Conservation (phyloP, 805 yeast genomes). For the Candida khao-thaluensis region DNA sequence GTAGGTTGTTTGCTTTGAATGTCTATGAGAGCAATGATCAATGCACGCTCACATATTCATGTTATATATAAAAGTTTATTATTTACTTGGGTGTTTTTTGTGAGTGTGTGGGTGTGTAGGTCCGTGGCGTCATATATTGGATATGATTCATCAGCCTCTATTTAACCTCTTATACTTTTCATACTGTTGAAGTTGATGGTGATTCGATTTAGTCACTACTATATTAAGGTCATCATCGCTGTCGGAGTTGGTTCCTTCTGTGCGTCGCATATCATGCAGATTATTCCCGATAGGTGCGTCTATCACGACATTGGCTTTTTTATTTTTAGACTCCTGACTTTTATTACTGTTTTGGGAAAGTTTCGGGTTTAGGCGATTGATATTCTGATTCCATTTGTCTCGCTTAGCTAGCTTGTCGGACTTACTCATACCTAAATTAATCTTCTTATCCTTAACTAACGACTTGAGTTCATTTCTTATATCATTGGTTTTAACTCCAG, state of each 20-base stretch:
- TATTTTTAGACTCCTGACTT: background rate
- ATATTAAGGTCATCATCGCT: conserved; percentile 14
- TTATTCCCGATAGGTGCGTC: conserved; percentile 3
- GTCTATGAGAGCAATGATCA: too few species aligned
- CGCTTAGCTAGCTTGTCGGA: conserved; percentile 10
- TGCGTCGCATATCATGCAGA: background rate
- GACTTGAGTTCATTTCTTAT: background rate
- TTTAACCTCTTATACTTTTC: conserved; percentile 8
- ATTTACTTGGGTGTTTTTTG: too few species aligned
- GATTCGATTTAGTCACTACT: conserved; percentile 7
- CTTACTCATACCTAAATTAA: conserved; percentile 15
- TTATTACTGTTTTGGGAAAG: background rate
- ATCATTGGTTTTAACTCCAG: conserved; percentile 6
- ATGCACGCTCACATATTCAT: too few species aligned
- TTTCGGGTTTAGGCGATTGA: background rate
- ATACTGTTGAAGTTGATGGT: conserved; percentile 5
- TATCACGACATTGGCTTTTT: background rate
- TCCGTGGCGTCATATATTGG: too few species aligned
- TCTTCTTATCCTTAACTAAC: conserved; percentile 12
- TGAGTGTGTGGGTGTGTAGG: too few species aligned
- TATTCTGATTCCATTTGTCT: conserved; percentile 12
- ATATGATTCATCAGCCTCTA: too few species aligned
- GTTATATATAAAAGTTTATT: too few species aligned
- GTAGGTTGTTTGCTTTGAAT: too few species aligned
- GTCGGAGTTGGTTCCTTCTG: conserved; percentile 2